A percentile compares a stretch with the other conserved stretches of the same genome.
These are phyloP conservation scores for Colletotrichum sp. DNA, from an alignment of 2,329 filamentous ascomycete genomes.

Conservation along the genomic window DNA sequence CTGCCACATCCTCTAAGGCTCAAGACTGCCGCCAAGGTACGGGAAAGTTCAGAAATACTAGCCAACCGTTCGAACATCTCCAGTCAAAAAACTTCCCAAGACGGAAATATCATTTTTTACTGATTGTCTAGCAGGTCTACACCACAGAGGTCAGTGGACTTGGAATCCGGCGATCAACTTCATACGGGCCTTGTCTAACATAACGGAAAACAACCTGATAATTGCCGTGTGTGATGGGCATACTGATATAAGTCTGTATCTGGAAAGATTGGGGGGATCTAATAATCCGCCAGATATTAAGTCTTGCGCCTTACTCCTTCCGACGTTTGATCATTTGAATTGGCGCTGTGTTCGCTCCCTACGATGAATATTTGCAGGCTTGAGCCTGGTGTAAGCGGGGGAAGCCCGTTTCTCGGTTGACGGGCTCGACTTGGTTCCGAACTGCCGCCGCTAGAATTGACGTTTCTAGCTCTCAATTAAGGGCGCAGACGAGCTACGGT, in stretches of 20 bases:
- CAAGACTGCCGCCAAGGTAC: neutral
- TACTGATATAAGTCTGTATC: accelerated
- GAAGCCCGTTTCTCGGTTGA: neutral
- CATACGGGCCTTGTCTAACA: accelerated
- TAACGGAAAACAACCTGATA: neutral
- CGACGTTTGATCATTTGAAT: neutral
- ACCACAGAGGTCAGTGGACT: neutral
- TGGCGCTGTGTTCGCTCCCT: neutral
- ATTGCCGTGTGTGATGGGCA: neutral
- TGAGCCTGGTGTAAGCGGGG: neutral
- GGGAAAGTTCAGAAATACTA: neutral
- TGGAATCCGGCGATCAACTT: neutral
- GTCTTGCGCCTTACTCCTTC: neutral
- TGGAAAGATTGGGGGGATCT: neutral
- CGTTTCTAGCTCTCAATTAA: neutral
- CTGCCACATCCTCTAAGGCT: neutral
- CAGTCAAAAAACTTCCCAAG: neutral
- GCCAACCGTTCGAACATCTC: neutral
- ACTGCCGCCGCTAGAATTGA: neutral
- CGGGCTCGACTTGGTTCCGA: neutral
- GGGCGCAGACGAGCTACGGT: neutral
- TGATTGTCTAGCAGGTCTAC: neutral
- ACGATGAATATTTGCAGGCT: neutral
- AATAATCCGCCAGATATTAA: neutral
- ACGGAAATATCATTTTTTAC: neutral